Base-by-base conservation (phyloP, 192 early-diverging fungal genomes). In the Gryganskiella cystojenkinii region DNA sequence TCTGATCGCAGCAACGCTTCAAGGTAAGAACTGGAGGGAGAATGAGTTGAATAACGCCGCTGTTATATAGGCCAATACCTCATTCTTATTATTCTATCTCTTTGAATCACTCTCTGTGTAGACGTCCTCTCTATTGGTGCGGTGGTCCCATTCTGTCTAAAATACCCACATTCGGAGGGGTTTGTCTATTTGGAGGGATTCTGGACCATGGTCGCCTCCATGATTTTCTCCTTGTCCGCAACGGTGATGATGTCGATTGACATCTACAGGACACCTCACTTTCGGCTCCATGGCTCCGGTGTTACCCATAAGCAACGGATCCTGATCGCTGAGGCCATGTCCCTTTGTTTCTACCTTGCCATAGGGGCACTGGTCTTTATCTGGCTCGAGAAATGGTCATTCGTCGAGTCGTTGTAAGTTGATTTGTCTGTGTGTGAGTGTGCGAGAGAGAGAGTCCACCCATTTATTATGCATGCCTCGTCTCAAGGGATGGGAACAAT, bases 291-390 rank as follows among this genome's bases (percentile, higher is more conserved):
- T 22, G 56, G 56, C 35, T 42, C 35, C 10, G 56, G 56, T 5
- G 56, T 58, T 20, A 58, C 56, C 1, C 56, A 58, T 9, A 58
- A 58, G 40, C 56, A 58, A 9, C 56, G 56, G 5, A 58, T 58
- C 30, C 19, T 58, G 37, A 58, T 58, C 17, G 56, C 56, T n/a
- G 30, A 58, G 37, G 56, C 56, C 4, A 58, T 58, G 56, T 27
- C 56, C 9, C 35, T 58, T 25, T 58, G 56, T 31, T 58, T 58
- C 1, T 58, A 58, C 40, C 40, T 58, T 33, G 56, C 56, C 40
- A 37, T 58, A 24, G 56, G 56, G 6, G 56, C 56, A 17, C 25
- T 58, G 2, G 34, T 58, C 14, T 58, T 58, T 27, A 58, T 58
- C 22, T 58, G 56, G 56, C 35, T 58, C 56, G 56, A 58, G 22